Evolutionary conservation across 441 rosid genomes (phyloP), one percentile per base, ranked within the genome.

Genomic region (Pelargonium fulgidum): DNA sequence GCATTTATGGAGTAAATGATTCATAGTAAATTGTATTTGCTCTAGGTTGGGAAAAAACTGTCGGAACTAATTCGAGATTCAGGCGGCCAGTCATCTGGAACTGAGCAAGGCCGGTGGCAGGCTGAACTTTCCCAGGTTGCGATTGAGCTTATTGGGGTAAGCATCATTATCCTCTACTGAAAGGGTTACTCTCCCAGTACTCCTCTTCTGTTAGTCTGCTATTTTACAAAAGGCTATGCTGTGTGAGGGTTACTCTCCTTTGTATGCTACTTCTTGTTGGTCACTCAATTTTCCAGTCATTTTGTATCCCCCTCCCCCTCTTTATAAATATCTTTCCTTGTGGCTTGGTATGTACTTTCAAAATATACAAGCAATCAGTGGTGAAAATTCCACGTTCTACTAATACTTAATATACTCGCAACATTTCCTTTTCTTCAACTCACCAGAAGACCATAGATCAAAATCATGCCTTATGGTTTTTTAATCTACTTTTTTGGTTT

Each of bases 11-110:
- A 17, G 29, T 11, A 11, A 2, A 59, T 59, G 3, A 59, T 59
- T 24, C 36, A 22, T 62, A 47, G 62, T 67, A 56, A 70, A 20
- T 65, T 68, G 20, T 71, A 26, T 70, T 70, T 79, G 54, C 72
- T 77, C 48, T 79, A 95, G 99, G 98, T 95, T 77, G 99, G 97
- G 65, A 92, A 88, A 81, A 95, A 92, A 81, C 79, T 95, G 65
- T 92, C 99, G 2, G 99, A 95, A 83, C 84, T 95, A 42, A 90
- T 95, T 69, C 93, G 99, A 67, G 99, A 89, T 78, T 82, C 96
- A 41, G 95, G 98, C 74, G 82, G 91, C 78, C 96, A 89, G 81
- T 77, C 87, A 59, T 73, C 82, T 75, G 99, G 92, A 82, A 83
- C 84, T 65, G 97, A 92, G 48, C 98, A 92, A 78, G 89, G 86